phyloP scores from a whole-genome alignment of 192 early-diverging fungal genomes.

The Gaertneriomyces sp. region DNA sequence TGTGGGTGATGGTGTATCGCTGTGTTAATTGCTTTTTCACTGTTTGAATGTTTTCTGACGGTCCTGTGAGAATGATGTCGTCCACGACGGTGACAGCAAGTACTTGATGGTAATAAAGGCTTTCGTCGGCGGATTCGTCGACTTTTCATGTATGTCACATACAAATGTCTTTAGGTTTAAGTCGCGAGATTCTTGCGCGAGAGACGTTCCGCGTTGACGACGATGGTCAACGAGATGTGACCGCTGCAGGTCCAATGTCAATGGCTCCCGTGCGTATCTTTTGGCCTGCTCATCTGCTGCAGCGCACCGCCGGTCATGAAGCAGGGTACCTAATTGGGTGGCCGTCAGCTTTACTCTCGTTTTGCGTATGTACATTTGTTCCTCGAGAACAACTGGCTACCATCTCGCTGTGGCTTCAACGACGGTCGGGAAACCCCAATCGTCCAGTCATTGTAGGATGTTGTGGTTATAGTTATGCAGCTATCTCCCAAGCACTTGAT shows the following conservation, averaged over 20 bases:
- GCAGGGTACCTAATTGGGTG: not conserved
- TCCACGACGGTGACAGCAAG: constrained; percentile 3
- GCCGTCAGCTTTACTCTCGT: not conserved
- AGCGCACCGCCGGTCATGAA: not conserved
- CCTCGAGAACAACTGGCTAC: not conserved
- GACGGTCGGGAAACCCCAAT: not conserved
- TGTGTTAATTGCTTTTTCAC: not conserved
- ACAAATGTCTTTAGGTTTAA: too few relatives aligned
- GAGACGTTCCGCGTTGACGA: too few relatives aligned
- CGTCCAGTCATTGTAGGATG: constrained; percentile 1
- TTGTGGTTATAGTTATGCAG: not conserved
- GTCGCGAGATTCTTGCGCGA: too few relatives aligned
- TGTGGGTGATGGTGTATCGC: not conserved
- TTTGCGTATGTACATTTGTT: constrained; percentile 1
- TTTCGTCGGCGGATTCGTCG: constrained; percentile 5
- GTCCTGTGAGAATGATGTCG: not conserved
- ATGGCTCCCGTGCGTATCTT: not conserved
- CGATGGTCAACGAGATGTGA: too few relatives aligned
- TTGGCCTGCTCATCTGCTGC: constrained; percentile 8
- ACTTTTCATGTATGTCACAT: too few relatives aligned
- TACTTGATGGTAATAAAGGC: not conserved
- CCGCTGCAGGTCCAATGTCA: too few relatives aligned
- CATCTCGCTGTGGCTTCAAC: not conserved
- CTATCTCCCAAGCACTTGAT: not conserved
- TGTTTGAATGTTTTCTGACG: not conserved